A percentile compares a stretch with the other conserved stretches of the same genome.
Conservation (phyloP, 2,329 filamentous ascomycete species). For the Neonectria coccinea region DNA sequence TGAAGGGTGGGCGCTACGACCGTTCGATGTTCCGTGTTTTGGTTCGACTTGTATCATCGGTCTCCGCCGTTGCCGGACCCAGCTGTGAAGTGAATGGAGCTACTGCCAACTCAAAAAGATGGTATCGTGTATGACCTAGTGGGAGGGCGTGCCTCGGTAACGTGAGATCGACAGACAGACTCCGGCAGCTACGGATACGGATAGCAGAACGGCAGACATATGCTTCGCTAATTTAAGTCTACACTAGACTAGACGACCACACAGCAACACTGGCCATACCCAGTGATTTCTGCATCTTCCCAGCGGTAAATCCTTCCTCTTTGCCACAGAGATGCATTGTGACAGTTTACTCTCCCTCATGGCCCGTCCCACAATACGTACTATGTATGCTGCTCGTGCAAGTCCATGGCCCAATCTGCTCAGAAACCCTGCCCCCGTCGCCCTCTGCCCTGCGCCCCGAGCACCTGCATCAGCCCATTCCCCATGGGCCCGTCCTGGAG, state of each 20-base stretch:
- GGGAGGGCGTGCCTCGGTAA: neutral
- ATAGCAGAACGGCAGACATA: neutral
- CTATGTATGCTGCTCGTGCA: conserved; percentile 12
- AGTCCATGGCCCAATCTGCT: conserved; percentile 23
- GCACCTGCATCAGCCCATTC: conserved; percentile 43
- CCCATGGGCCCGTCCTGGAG: conserved; percentile 31
- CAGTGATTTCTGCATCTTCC: neutral
- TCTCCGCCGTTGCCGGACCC: conserved; percentile 19
- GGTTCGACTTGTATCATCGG: conserved; percentile 24
- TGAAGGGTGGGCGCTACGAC: neutral
- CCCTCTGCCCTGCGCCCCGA: conserved; percentile 31
- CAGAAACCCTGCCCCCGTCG: conserved; percentile 20
- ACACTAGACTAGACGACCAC: too few relatives aligned
- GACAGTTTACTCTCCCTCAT: neutral
- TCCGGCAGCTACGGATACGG: neutral
- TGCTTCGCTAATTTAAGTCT: neutral
- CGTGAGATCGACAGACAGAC: neutral
- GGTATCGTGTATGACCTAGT: too few relatives aligned
- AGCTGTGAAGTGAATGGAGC: neutral
- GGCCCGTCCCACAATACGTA: neutral
- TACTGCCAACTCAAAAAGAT: too few relatives aligned
- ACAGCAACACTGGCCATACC: neutral
- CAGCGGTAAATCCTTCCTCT: neutral
- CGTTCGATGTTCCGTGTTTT: conserved; percentile 20
- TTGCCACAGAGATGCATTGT: too few relatives aligned